Conservation (phyloP, 2,329 filamentous ascomycete genomes). For the Arthrobotrys pseudoclavata region DNA sequence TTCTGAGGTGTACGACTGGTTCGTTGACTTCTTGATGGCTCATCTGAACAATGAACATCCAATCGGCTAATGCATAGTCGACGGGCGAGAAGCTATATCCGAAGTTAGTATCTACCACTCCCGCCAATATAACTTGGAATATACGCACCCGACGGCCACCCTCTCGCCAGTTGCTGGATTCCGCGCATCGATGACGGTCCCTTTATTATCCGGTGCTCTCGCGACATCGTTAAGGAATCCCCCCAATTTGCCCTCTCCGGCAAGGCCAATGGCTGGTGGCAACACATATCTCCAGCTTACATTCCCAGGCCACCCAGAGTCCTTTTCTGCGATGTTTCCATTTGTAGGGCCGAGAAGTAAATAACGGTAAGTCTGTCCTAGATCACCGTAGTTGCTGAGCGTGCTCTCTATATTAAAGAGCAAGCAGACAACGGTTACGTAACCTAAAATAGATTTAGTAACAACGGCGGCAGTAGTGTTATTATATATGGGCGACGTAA, state of each 20-base stretch:
- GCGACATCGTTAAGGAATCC: slow-evolving; percentile 43
- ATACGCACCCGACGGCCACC: slow-evolving; percentile 47
- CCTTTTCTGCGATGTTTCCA: slow-evolving; percentile 31
- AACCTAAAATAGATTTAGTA: slow-evolving; percentile 51
- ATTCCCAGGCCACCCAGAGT: slow-evolving; percentile 55
- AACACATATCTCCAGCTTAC: slow-evolving; percentile 57
- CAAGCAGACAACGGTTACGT: slow-evolving; percentile 48
- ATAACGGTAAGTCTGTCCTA: slow-evolving; percentile 50
- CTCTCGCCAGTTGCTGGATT: slow-evolving; percentile 45
- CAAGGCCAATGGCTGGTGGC: slow-evolving; percentile 36
- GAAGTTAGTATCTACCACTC: neutral
- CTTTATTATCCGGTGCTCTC: slow-evolving; percentile 13
- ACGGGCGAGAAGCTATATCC: slow-evolving; percentile 33
- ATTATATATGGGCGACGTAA: slow-evolving; percentile 54
- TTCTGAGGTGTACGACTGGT: slow-evolving; percentile 79
- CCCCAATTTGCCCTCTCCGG: slow-evolving; percentile 42
- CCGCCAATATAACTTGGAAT: neutral
- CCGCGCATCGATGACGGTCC: slow-evolving; percentile 39
- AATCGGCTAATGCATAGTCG: slow-evolving; percentile 74
- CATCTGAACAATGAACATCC: slow-evolving; percentile 87
- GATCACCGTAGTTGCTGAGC: slow-evolving; percentile 35
- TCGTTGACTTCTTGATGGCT: slow-evolving; percentile 82
- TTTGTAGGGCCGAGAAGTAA: slow-evolving; percentile 39
- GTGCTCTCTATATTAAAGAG: slow-evolving; percentile 51
- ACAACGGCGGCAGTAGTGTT: slow-evolving; percentile 53